phyloP scores from a whole-genome alignment of 306 rosid species.

The Oemleria cerasiformis region DNA sequence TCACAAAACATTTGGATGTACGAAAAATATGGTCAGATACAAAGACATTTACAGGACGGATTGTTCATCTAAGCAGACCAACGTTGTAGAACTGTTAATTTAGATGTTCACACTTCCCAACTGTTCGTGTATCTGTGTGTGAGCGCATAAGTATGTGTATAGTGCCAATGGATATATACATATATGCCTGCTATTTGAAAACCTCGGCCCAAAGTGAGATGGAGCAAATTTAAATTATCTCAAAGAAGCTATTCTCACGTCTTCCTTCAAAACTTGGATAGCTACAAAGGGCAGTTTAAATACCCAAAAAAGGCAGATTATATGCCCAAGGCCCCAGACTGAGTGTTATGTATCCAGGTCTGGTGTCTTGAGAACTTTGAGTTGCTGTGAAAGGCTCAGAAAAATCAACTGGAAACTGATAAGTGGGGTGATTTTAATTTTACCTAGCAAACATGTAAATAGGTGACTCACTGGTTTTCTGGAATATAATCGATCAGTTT shows the following conservation, averaged over 20 bases:
- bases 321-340: no score
- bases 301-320: neutral
- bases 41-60: neutral
- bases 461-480: neutral
- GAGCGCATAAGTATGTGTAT: neutral
- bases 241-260: neutral
- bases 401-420: neutral
- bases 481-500: neutral
- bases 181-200: neutral
- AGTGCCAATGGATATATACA: neutral
- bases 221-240: neutral
- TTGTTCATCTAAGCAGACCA: neutral
- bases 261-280: neutral
- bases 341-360: no score
- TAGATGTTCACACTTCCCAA: neutral
- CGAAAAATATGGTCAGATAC: neutral
- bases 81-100: neutral
- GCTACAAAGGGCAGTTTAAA: neutral
- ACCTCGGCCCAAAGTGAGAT: neutral
- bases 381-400: neutral
- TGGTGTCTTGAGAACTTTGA: neutral
- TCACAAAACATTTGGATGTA: neutral
- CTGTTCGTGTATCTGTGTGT: neutral
- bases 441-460: neutral
- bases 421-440: neutral